Base-by-base conservation (phyloP, 2,329 filamentous ascomycete genomes). In the Aspergillus intermedius region DNA sequence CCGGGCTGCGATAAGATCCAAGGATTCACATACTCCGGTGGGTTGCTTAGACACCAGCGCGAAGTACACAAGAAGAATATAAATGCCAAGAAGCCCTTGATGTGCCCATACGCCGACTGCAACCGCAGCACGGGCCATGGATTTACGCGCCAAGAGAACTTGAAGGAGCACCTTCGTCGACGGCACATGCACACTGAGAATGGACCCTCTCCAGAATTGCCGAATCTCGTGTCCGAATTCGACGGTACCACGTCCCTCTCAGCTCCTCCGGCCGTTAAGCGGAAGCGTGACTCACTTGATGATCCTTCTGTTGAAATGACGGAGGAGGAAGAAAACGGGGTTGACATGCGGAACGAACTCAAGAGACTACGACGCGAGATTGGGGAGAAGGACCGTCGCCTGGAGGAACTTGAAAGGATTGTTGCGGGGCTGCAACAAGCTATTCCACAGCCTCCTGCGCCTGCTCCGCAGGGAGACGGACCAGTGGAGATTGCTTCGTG, bases 21-120 rank as follows among this genome's bases (percentile, higher is more conserved):
- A 46, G 91, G 91, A 1, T 97, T 97, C 68, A 97, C 91, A 1
- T 97, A 97, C 66, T 91, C 88, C 0, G 91, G 91, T 13, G 91
- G 91, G 3, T 80, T 97, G 0, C 73, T 95, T 15, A 81, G 91
- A 42, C 91, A 97, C 70, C 87, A 95, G 70, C 85, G 91, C 54
- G 91, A 97, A 70, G 91, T 97, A 1, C 91, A 97, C 69, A 84
- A 84, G 67, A 89, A 91, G 71, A 86, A 95, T 60, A 88, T 89
- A 48, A 90, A 89, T 1, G 88, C 90, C 8, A 90, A 91, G 66
- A 90, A 94, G 54, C 84, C 86, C 2, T 79, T 95, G 47, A 87
- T 88, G 74, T 97, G 91, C 62, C 90, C 90, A 0, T 87, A 91
- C 61, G 69, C 76, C 34, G 89, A 88, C 64, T 97, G 91, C 78